Conservation (phyloP, 2,329 filamentous ascomycete species). For the Paecilomyces dactylethromorphus region DNA sequence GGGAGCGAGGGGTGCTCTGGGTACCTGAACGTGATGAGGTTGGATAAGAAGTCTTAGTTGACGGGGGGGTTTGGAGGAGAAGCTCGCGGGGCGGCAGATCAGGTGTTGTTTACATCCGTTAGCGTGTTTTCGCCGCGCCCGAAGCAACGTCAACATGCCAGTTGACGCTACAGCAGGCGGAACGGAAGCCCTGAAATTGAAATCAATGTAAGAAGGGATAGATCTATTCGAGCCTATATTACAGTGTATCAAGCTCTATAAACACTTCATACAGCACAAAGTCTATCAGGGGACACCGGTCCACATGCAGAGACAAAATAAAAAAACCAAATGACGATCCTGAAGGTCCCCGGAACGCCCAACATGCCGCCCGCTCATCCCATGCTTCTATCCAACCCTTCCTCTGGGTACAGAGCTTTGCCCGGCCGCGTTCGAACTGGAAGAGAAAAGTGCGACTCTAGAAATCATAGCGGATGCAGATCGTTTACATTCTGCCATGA, state of each 20-base stretch:
- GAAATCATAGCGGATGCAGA: conserved; percentile 10
- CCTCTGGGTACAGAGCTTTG: background rate
- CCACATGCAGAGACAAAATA: background rate
- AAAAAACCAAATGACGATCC: background rate
- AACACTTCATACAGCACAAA: background rate
- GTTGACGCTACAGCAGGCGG: too few species aligned
- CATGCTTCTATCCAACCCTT: background rate
- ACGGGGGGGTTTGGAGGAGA: background rate
- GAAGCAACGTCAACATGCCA: background rate
- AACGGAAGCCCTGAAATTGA: background rate
- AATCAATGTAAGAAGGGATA: background rate
- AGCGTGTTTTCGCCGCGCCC: conserved; percentile 12
- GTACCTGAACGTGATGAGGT: background rate
- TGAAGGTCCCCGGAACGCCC: background rate
- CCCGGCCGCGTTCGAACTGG: background rate
- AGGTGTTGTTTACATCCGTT: conserved; percentile 24
- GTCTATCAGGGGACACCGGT: background rate
- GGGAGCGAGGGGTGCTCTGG: background rate
- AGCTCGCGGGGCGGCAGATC: conserved; percentile 2
- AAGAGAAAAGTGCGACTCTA: background rate
- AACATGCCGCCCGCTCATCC: background rate
- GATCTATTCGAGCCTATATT: background rate
- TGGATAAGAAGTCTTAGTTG: background rate
- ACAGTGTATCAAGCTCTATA: background rate
- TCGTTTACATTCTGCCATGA: conserved; percentile 30